phyloP scores from a whole-genome alignment of 2,329 filamentous ascomycete genomes.

The Acephala macrosclerotiorum region DNA sequence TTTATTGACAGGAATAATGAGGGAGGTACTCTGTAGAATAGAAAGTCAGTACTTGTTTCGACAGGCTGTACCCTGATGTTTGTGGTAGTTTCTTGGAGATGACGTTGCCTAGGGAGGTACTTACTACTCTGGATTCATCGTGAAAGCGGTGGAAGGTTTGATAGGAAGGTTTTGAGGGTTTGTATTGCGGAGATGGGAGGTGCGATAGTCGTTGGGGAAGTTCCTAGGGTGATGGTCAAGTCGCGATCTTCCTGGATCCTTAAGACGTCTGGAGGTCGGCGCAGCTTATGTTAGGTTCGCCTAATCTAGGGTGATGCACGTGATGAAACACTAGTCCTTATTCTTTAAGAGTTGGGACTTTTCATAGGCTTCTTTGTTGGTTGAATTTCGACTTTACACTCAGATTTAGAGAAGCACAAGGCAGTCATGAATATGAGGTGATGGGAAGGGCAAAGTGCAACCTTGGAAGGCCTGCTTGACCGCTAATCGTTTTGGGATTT shows the following conservation, averaged over 20 bases:
- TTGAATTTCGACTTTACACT: background rate
- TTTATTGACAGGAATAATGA: slow-evolving; percentile 23
- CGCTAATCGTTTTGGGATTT: slow-evolving; percentile 17
- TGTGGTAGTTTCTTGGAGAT: slow-evolving; percentile 24
- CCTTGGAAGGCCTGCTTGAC: slow-evolving; percentile 8
- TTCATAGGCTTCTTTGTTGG: background rate
- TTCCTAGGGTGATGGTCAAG: slow-evolving; percentile 27
- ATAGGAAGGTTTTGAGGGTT: slow-evolving; percentile 4
- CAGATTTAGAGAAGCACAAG: background rate
- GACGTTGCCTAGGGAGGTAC: slow-evolving; percentile 49
- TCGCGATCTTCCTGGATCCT: slow-evolving; percentile 26
- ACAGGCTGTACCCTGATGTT: slow-evolving; percentile 32
- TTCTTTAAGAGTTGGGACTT: background rate
- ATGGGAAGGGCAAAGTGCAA: background rate
- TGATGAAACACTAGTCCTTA: slow-evolving; percentile 19
- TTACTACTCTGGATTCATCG: slow-evolving; percentile 94
- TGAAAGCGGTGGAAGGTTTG: slow-evolving; percentile 46
- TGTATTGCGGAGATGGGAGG: slow-evolving; percentile 26
- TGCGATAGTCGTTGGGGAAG: slow-evolving; percentile 27
- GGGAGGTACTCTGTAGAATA: slow-evolving; percentile 33
- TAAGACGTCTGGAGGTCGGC: slow-evolving; percentile 26
- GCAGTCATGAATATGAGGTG: background rate
- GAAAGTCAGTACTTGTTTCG: slow-evolving; percentile 31
- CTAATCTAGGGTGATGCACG: slow-evolving; percentile 23
- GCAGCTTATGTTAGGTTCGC: slow-evolving; percentile 16